Evolutionary conservation across 495 filamentous ascomycete species (phyloP), one percentile per base, ranked within the genome.

Genomic region (Rhypophila decipiens): DNA sequence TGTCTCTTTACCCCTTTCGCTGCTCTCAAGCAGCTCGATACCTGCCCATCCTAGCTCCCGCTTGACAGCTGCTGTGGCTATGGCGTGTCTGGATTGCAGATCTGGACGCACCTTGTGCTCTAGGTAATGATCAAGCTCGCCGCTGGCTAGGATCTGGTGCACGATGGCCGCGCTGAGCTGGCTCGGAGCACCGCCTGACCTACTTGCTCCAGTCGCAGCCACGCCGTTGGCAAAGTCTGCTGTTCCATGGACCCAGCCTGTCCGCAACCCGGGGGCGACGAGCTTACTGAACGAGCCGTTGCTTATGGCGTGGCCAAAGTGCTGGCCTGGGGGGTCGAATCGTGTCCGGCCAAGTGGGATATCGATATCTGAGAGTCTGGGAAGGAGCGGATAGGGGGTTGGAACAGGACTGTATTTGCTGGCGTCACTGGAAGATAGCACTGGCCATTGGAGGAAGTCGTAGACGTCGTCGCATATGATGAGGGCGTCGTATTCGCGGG

Each of bases 401-500:
- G 12, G 17, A 23, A 62, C 15, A 8, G 22, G 46, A 23, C 53
- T 35, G 24, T 24, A 34, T 17, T 12, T 0, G 54, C 42, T 46
- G 18, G 40, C 24, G 0, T 34, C 18, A 2, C 37, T 11, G 7
- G 40, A 17, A 17, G 7, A 21, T 11, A 46, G 42, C 41, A 53
- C 43, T 5, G 77, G 74, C 80, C 88, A 93, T 58, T 87, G 84
- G 0, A 96, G 71, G 49, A 88, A 82, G 61, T 96, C 90, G 50
- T 96, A 96, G 1, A 96, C 88, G 63, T 96, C 90, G 65, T 96
- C 90, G 11, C 75, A 76, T n/a, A 96, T 74, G 39, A 95, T 63
- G 5, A 95, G 67, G 3, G 87, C 87, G 56, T 96, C 82, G 59
- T 82, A 78, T 24, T 79, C 64, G 11, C 89, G 74, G 2, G 89